phyloP scores from a whole-genome alignment of 768 basidiomycete genomes.

The Amanita pseudoporphyria region DNA sequence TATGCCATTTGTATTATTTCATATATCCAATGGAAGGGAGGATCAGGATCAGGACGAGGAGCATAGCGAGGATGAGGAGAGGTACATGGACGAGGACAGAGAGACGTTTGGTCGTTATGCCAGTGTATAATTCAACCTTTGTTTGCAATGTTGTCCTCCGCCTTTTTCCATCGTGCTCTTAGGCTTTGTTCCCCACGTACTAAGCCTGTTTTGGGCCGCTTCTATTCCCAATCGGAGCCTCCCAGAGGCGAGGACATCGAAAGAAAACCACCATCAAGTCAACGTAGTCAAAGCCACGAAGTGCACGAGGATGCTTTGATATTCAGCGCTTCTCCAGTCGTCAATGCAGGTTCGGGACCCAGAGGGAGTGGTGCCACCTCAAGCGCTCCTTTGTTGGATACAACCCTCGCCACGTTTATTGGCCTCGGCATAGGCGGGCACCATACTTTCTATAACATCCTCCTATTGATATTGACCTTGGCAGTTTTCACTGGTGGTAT shows the following conservation, averaged over 20 bases:
- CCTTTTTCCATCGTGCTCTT: too few species aligned
- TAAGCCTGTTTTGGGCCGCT: background rate
- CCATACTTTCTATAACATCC: background rate
- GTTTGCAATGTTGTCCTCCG: too few species aligned
- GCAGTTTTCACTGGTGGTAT: slow-evolving; percentile 64
- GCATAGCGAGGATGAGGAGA: background rate
- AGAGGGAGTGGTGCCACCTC: slow-evolving; percentile 27
- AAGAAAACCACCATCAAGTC: slow-evolving; percentile 1
- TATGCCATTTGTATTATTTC: slow-evolving; percentile 12
- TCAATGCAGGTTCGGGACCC: slow-evolving; percentile 15
- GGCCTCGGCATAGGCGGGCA: slow-evolving; percentile 51
- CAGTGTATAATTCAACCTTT: too few species aligned
- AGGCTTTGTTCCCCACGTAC: background rate
- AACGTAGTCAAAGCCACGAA: slow-evolving; percentile 24
- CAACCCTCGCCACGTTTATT: slow-evolving; percentile 47
- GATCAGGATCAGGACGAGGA: background rate
- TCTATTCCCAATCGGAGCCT: slow-evolving; percentile 7
- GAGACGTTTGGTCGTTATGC: background rate
- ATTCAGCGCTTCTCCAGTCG: slow-evolving; percentile 30
- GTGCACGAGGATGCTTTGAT: slow-evolving; percentile 31
- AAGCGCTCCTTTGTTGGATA: slow-evolving; percentile 40
- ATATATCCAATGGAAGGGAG: background rate
- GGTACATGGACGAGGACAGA: background rate
- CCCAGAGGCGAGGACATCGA: slow-evolving; percentile 9
- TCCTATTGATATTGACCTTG: slow-evolving; percentile 6